Base-by-base conservation (phyloP, 352 stramenopile genomes). In the Globisporangium polare region DNA sequence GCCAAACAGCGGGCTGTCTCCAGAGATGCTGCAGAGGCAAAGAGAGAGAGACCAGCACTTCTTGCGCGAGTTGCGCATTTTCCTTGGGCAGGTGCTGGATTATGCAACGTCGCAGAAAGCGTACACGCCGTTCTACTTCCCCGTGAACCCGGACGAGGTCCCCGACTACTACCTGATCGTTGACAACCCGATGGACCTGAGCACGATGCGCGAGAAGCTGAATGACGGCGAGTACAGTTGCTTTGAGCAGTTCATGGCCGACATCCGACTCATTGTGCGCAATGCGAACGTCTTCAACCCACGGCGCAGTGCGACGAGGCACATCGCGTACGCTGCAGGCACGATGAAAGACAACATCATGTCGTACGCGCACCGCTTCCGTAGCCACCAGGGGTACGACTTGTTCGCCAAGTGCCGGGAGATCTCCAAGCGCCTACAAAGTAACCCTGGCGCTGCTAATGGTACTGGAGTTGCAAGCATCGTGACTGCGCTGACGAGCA, bases 241-340 rank as follows among this genome's bases (percentile, higher is more conserved):
- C 31, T 93, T 94, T 31, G 87, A 96, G 53, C 74, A 86, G 41
- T 97, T 97, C 52, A 77, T 95, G 60, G 73, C 83, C 45, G 88
- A 97, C 60, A 88, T 97, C 29, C 77, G 92, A 53, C 77, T 91
- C 52, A 97, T 97, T 29, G 81, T 95, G 27, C 71, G 75, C 10
- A 97, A 97, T 51, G 90, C 90, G 29, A 92, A 93, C 45, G 74
- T 95, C 35, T 96, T 95, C 68, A 97, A 97, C 64, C 90, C 90
- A 9, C 89, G 86, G 45, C 75, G 77, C 31, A 92, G 85, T 47
- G 68, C 71, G 37, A 90, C 88, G 6, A 68, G 84, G 12, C 74
- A 87, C 42, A 92, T 95, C 53, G 86, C 84, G 5, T 85, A 92
- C 54, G 80, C 88, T 6, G 90, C 90, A 12, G 78, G 77, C 15